Evolutionary conservation across 2,329 filamentous ascomycete species (phyloP), one percentile per base, ranked within the genome.

Genomic region (Colletotrichum tropicale): DNA sequence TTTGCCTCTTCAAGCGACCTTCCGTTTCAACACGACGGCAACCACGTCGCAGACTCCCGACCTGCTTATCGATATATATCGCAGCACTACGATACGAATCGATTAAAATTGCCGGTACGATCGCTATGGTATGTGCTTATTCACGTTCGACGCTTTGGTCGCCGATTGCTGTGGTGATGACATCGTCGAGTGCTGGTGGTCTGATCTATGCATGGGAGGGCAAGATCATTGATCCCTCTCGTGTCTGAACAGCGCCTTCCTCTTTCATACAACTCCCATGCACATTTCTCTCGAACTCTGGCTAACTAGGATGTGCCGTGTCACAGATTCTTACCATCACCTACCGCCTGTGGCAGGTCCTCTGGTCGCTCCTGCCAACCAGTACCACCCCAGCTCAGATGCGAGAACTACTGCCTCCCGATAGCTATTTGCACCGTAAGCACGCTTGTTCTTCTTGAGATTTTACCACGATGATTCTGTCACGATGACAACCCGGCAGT

Each of bases 231-330:
- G 43, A 21, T 21, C 18, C 18, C 43, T 13, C 43, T 8, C 43
- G n/a, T 52, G 43, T 52, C 43, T 52, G 43, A 52, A 13, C 43
- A 52, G 43, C n/a, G n/a, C 4, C 8, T 52, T 12, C 10, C 43
- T 21, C 43, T 52, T 21, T 21, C 4, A 21, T 21, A 7, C 6
- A n/a, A 6, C 0, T 21, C 43, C 6, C n/a, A 21, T 13, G 10
- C 0, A n/a, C 5, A 12, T 0, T n/a, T n/a, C 1, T 4, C 18
- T 13, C 43, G 10, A 52, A 21, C 12, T n/a, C n/a, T 2, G 2
- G 43, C 43, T 52, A 2, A 52, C 43, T 10, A 52, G 0, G 0
- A 13, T 13, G 5, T 21, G n/a, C 0, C 43, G 10, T 3, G 10
- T 2, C 43, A 21, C 10, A 52, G 43, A 52, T 52, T 52, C 43